Conservation (phyloP, 306 rosid species). For the Gastrolobium bilobum region DNA sequence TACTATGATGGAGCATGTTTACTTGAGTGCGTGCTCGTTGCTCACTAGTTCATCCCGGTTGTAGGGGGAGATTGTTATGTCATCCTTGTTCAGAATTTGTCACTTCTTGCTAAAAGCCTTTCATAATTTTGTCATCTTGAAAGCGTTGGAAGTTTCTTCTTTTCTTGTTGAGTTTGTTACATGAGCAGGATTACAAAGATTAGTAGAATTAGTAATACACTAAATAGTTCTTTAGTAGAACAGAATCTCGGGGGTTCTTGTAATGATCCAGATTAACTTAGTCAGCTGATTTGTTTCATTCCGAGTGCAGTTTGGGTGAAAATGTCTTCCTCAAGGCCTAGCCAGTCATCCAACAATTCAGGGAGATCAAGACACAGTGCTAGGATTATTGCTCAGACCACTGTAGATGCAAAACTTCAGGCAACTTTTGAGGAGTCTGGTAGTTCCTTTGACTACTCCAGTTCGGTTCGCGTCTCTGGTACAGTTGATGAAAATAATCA, state of each 20-base stretch:
- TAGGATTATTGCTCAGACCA: slow-evolving; percentile 85
- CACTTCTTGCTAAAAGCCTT: slow-evolving; percentile 23
- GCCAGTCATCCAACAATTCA: slow-evolving; percentile 82
- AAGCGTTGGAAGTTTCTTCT: not conserved
- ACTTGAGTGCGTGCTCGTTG: not conserved
- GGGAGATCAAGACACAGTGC: slow-evolving; percentile 84
- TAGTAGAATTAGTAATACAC: slow-evolving; percentile 10
- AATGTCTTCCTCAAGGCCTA: slow-evolving; percentile 89
- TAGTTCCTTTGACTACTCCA: slow-evolving; percentile 89
- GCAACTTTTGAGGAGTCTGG: slow-evolving; percentile 91
- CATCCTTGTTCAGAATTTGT: slow-evolving; percentile 15
- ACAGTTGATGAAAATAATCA: slow-evolving; percentile 59
- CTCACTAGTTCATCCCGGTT: not conserved
- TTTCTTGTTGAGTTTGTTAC: slow-evolving; percentile 31
- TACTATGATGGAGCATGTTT: not conserved
- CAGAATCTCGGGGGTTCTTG: not conserved
- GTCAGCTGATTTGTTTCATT: slow-evolving; percentile 11
- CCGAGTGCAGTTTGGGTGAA: slow-evolving; percentile 52
- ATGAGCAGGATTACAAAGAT: slow-evolving; percentile 17
- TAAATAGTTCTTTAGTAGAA: slow-evolving; percentile 22
- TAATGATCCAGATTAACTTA: slow-evolving; percentile 25
- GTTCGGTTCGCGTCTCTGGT: slow-evolving; percentile 70
- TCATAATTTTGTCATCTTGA: slow-evolving; percentile 36
- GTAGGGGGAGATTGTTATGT: not conserved
- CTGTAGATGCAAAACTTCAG: slow-evolving; percentile 92